phyloP scores from a whole-genome alignment of 1,139 yeast species.

The Suhomyces kunorum region DNA sequence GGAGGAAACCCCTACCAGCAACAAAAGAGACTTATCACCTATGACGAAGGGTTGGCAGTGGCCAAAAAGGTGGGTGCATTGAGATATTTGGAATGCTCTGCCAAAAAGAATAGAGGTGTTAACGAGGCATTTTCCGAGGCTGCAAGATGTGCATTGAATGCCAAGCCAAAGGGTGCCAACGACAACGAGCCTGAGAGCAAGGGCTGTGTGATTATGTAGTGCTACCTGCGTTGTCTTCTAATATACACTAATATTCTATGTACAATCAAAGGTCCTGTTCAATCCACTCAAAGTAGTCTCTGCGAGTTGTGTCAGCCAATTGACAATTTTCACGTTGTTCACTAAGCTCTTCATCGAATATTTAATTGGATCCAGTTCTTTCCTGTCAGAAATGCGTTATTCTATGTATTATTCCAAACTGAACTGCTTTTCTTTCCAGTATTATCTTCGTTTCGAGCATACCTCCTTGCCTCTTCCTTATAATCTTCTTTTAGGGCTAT shows the following conservation, averaged over 20 bases:
- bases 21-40: constrained; percentile 60
- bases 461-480: too few relatives aligned
- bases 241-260: constrained; percentile 7
- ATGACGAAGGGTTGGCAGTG: constrained; percentile 81
- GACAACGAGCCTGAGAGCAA: constrained; percentile 50
- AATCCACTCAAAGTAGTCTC: too few relatives aligned
- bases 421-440: too few relatives aligned
- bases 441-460: too few relatives aligned
- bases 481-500: too few relatives aligned
- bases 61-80: constrained; percentile 86
- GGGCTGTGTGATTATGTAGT: constrained; percentile 44
- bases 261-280: background rate
- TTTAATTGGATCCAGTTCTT: too few relatives aligned
- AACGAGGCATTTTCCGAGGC: constrained; percentile 97
- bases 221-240: background rate
- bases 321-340: too few relatives aligned
- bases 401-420: too few relatives aligned
- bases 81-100: constrained; percentile 89
- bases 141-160: constrained; percentile 91
- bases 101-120: constrained; percentile 91
- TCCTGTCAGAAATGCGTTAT: too few relatives aligned
- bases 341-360: too few relatives aligned
- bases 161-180: constrained; percentile 77
- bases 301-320: too few relatives aligned
- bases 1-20: constrained; percentile 39